Evolutionary conservation across 176 grass and related monocot species (phyloP).

Genomic region (Cenchrus americanus): DNA sequence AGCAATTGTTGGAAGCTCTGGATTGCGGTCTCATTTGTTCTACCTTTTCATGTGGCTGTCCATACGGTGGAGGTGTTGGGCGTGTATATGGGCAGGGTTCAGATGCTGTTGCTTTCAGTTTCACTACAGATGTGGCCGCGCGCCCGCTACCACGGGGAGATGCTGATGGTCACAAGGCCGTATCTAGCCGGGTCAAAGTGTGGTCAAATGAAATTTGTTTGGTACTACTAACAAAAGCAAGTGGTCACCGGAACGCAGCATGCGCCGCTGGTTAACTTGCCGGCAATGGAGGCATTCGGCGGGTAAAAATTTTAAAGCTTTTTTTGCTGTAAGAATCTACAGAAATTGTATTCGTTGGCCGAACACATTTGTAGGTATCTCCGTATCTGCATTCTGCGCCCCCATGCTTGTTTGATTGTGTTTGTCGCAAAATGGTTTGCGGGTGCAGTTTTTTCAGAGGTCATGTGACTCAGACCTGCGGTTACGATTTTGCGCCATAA

Average conservation of each 20-base stretch:
- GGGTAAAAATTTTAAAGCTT: constrained; percentile 21
- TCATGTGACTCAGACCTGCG: background rate
- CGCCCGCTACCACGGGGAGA: background rate
- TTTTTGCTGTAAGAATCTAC: constrained; percentile 3
- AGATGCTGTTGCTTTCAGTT: constrained; percentile 39
- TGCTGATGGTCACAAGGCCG: constrained; percentile 38
- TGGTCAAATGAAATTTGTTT: constrained; percentile 11
- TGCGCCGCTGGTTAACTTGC: constrained; percentile 10
- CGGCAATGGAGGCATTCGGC: constrained; percentile 5
- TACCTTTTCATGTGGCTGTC: constrained; percentile 10
- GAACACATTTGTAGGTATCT: background rate
- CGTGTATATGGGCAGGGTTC: constrained; percentile 30
- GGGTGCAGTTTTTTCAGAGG: background rate
- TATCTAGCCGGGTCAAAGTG: constrained; percentile 33
- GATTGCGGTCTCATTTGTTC: constrained; percentile 38
- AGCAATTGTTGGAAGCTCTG: constrained; percentile 51
- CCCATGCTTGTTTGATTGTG: background rate
- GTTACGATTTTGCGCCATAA: background rate
- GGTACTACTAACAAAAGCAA: constrained; percentile 12
- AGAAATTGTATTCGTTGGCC: background rate
- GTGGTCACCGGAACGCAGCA: background rate
- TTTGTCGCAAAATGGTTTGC: background rate
- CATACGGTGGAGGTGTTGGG: constrained; percentile 13
- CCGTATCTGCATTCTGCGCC: background rate
- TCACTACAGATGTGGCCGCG: constrained; percentile 16